These are phyloP conservation scores for Pestalotiopsis sp. DNA, from an alignment of 2,329 filamentous ascomycete species.

Conservation along the genomic window DNA sequence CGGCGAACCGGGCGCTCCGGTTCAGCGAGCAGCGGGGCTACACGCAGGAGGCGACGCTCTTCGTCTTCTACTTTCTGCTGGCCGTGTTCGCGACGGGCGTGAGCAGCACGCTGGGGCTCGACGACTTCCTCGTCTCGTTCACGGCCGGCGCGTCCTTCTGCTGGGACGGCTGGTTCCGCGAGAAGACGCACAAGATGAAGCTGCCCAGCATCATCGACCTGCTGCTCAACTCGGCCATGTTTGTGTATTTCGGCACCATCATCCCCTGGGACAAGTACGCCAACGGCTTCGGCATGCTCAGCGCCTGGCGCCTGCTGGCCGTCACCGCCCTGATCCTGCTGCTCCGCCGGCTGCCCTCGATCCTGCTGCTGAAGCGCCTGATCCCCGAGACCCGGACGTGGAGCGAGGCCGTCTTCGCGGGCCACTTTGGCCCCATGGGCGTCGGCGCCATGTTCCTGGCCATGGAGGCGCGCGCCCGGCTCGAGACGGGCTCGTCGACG, in stretches of 20 bases:
- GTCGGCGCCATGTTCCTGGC: constrained; percentile 28
- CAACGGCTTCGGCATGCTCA: constrained; percentile 7
- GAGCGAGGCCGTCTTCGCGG: constrained; percentile 27
- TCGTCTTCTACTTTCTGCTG: constrained; percentile 53
- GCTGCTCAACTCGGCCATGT: constrained; percentile 26
- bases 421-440: constrained; percentile 32
- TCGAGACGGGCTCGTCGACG: background rate
- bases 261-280: constrained; percentile 25
- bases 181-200: background rate
- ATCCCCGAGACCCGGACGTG: constrained; percentile 19
- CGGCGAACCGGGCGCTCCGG: constrained; percentile 48
- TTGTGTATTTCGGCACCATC: constrained; percentile 27
- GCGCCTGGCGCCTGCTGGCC: constrained; percentile 18
- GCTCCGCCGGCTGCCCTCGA: constrained; percentile 22
- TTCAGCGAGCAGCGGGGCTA: constrained; percentile 48
- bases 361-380: constrained; percentile 20
- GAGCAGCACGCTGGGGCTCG: constrained; percentile 59
- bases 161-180: constrained; percentile 40
- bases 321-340: constrained; percentile 22
- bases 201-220: constrained; percentile 21
- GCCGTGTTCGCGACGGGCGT: constrained; percentile 55
- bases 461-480: background rate
- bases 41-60: constrained; percentile 58
- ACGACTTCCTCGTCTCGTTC: constrained; percentile 64
- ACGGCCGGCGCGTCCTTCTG: constrained; percentile 62